A percentile compares a stretch with the other conserved stretches of the same genome.
phyloP scores from a whole-genome alignment of 257 asterid genomes.

The Petrea volubilis region DNA sequence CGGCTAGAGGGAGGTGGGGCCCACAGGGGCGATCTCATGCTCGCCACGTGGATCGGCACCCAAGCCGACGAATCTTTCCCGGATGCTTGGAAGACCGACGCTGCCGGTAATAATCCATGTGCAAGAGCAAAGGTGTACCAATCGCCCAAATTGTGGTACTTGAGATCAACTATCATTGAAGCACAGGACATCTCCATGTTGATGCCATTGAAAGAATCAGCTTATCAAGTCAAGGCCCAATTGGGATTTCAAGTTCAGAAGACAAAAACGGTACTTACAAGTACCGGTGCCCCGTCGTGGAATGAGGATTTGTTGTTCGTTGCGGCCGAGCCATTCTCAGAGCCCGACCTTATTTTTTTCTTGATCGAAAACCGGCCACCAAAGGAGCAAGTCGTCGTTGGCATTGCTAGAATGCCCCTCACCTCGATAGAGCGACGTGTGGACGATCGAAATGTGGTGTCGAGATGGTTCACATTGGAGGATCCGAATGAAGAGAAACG shows the following conservation, averaged over 20 bases:
- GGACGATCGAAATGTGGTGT: constrained; percentile 75
- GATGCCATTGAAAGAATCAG: constrained; percentile 38
- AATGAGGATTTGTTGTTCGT: constrained; percentile 74
- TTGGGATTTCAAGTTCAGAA: constrained; percentile 74
- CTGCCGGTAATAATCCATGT: constrained; percentile 49
- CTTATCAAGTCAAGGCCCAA: constrained; percentile 60
- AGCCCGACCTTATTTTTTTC: constrained; percentile 40
- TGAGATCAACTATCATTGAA: constrained; percentile 68
- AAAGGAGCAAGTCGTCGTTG: constrained; percentile 52
- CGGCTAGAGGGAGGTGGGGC: constrained; percentile 93
- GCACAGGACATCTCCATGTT: constrained; percentile 66
- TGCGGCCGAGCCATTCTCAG: constrained; percentile 82
- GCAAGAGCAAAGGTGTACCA: constrained; percentile 77
- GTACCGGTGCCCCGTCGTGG: constrained; percentile 74
- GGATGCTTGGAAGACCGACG: constrained; percentile 87
- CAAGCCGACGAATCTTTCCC: constrained; percentile 92
- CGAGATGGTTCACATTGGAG: constrained; percentile 81
- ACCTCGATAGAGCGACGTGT: constrained; percentile 72
- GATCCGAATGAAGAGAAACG: constrained; percentile 55
- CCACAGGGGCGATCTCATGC: constrained; percentile 82
- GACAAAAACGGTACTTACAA: constrained; percentile 43
- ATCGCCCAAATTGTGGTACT: constrained; percentile 86
- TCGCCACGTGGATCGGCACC: constrained; percentile 92
- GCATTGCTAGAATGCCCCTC: constrained; percentile 58
- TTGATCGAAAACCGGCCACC: constrained; percentile 53